Percentiles rank a stretch among this genome's conserved stretches.
Conservation (phyloP, 768 basidiomycete genomes). For the Floccularia luteovirens region DNA sequence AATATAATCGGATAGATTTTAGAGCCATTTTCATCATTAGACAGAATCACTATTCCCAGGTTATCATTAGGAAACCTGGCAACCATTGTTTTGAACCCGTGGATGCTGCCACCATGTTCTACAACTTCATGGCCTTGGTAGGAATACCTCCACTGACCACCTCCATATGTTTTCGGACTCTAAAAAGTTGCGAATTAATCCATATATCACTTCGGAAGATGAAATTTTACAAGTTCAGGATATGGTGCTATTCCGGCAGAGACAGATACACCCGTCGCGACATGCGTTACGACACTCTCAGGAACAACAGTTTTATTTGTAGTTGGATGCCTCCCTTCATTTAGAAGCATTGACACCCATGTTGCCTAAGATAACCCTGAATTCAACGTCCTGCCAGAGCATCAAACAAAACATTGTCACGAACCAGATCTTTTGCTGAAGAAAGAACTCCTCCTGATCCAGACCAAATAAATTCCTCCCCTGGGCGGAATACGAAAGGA, state of each 20-base stretch:
- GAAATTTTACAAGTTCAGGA: constrained; percentile 30
- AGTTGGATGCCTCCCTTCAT: constrained; percentile 27
- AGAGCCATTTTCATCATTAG: constrained; percentile 30
- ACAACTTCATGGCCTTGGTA: constrained; percentile 34
- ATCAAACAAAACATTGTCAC: too few species aligned
- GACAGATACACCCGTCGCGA: constrained; percentile 26
- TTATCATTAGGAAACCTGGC: constrained; percentile 27
- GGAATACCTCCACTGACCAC: constrained; percentile 28
- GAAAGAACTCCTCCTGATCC: constrained; percentile 33
- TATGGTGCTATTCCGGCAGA: constrained; percentile 22
- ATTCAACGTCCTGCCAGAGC: too few species aligned
- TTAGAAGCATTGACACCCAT: constrained; percentile 33
- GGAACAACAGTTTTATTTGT: constrained; percentile 30
- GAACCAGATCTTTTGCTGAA: constrained; percentile 32
- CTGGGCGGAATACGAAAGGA: constrained; percentile 30
- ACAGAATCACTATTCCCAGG: constrained; percentile 28
- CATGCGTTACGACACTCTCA: constrained; percentile 23
- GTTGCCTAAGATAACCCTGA: constrained; percentile 9
- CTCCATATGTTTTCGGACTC: constrained; percentile 32
- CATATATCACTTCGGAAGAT: too few species aligned
- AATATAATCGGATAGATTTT: constrained; percentile 26
- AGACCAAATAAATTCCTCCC: constrained; percentile 30
- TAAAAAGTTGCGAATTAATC: constrained; percentile 5
- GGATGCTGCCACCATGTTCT: constrained; percentile 34
- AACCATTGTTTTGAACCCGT: constrained; percentile 24